These are phyloP conservation scores for Skeletonema potamos DNA, from an alignment of 108 stramenopile species.

Conservation along the genomic window DNA sequence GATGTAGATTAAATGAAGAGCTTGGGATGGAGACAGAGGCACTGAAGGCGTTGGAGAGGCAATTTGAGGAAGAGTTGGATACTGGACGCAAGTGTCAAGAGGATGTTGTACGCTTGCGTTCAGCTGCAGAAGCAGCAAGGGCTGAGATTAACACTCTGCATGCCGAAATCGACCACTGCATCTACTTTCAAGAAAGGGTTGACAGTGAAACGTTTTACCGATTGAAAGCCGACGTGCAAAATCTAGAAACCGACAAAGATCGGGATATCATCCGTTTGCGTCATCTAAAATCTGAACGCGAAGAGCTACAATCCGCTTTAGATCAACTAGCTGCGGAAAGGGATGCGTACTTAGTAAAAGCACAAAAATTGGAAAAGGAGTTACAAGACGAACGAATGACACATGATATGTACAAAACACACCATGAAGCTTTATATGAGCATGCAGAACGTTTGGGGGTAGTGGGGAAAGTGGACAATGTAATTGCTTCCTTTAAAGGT, in stretches of 20 bases:
- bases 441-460: conserved; percentile 9
- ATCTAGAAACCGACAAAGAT: conserved; percentile 19
- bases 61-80: conserved; percentile 14
- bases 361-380: background rate
- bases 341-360: conserved; percentile 1
- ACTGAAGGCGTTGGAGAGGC: conserved; percentile 5
- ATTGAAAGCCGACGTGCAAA: conserved; percentile 16
- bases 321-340: conserved; percentile 1
- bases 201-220: conserved; percentile 22
- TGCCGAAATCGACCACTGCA: conserved; percentile 14
- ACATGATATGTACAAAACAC: conserved; percentile 16
- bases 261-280: conserved; percentile 7
- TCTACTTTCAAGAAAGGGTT: conserved; percentile 13
- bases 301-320: background rate
- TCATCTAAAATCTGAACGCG: conserved; percentile 5
- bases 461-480: background rate
- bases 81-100: conserved; percentile 5
- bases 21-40: background rate
- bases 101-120: conserved; percentile 5
- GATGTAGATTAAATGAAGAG: background rate
- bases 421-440: conserved; percentile 8
- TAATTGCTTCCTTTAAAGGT: background rate
- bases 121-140: conserved; percentile 3
- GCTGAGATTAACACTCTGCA: conserved; percentile 1
- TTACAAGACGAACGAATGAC: conserved; percentile 16